Evolutionary conservation across 345 rosid genomes (phyloP).

Genomic region (Nasturtium officinale): DNA sequence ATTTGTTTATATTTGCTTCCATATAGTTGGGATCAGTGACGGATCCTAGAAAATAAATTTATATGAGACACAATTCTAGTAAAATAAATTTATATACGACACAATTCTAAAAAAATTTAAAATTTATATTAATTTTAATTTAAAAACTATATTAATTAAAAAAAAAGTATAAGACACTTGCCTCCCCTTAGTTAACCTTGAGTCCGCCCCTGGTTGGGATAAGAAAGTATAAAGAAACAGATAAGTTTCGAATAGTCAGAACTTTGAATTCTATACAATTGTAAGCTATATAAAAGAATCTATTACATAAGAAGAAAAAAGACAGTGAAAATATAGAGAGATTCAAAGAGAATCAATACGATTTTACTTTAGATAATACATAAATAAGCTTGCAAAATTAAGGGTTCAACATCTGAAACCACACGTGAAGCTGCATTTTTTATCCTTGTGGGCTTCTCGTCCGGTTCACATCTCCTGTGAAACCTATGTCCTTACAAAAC

Average conservation of each 20-base stretch:
- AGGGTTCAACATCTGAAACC: constrained; percentile 29
- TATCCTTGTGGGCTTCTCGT: constrained; percentile 65
- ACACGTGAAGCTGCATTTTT: constrained; percentile 18
- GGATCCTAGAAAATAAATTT: too few relatives aligned
- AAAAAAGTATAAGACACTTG: too few relatives aligned
- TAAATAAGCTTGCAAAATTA: constrained; percentile 27
- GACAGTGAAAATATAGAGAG: constrained; percentile 33
- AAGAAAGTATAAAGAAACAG: not conserved
- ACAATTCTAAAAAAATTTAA: too few relatives aligned
- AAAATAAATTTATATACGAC: too few relatives aligned
- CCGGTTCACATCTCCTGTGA: constrained; percentile 55
- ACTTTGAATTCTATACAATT: constrained; percentile 38
- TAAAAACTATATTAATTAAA: too few relatives aligned
- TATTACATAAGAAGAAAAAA: constrained; percentile 25
- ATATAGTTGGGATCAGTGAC: not conserved
- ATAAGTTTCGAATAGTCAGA: constrained; percentile 4
- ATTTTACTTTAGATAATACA: constrained; percentile 23
- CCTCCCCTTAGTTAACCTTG: too few relatives aligned
- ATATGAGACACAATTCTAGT: too few relatives aligned
- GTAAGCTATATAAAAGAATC: constrained; percentile 17
- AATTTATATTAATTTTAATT: too few relatives aligned
- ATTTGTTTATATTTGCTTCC: not conserved
- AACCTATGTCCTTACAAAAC: constrained; percentile 55
- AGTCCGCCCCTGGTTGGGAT: too few relatives aligned
- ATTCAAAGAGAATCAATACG: constrained; percentile 24